Percentiles rank a stretch among this genome's conserved stretches.
Conservation (phyloP, 176 grass and related monocot genomes). For the Miscanthus lutarioriparius region DNA sequence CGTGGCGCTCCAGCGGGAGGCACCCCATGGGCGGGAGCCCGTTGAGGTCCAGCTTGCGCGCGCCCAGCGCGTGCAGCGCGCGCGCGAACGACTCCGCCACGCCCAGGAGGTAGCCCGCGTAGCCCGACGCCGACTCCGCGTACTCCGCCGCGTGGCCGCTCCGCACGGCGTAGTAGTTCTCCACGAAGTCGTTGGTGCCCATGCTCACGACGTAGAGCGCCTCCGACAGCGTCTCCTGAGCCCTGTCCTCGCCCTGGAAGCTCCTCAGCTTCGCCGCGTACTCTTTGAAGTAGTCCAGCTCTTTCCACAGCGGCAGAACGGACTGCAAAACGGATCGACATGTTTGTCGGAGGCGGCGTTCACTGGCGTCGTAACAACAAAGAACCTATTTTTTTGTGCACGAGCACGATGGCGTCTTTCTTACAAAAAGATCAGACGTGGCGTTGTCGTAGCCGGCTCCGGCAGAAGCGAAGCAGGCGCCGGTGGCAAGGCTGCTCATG, state of each 20-base stretch:
- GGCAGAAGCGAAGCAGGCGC: constrained; percentile 83
- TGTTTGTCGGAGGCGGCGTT: not conserved
- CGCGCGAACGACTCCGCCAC: constrained; percentile 24
- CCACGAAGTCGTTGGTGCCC: constrained; percentile 78
- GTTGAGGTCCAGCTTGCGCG: constrained; percentile 54
- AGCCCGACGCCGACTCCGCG: constrained; percentile 20
- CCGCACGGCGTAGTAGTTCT: constrained; percentile 47
- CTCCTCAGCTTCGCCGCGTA: constrained; percentile 45
- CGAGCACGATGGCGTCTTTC: not conserved
- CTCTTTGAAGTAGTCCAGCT: constrained; percentile 68
- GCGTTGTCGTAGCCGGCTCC: constrained; percentile 79
- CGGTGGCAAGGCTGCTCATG: constrained; percentile 51
- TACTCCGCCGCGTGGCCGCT: not conserved
- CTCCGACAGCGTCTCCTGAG: constrained; percentile 31
- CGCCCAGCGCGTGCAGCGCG: constrained; percentile 51
- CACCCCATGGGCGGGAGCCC: constrained; percentile 83
- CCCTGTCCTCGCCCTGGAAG: constrained; percentile 40
- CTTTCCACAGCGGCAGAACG: constrained; percentile 47
- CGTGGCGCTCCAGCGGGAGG: constrained; percentile 61
- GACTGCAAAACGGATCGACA: constrained; percentile 27
- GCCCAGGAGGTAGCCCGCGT: constrained; percentile 51
- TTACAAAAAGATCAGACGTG: constrained; percentile 72
- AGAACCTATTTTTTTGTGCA: not conserved
- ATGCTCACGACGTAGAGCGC: constrained; percentile 67
- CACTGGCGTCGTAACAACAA: too few species aligned